A percentile compares a stretch with the other conserved stretches of the same genome.
phyloP scores from a whole-genome alignment of 2,329 filamentous ascomycete genomes.

The Fusarium longipes region DNA sequence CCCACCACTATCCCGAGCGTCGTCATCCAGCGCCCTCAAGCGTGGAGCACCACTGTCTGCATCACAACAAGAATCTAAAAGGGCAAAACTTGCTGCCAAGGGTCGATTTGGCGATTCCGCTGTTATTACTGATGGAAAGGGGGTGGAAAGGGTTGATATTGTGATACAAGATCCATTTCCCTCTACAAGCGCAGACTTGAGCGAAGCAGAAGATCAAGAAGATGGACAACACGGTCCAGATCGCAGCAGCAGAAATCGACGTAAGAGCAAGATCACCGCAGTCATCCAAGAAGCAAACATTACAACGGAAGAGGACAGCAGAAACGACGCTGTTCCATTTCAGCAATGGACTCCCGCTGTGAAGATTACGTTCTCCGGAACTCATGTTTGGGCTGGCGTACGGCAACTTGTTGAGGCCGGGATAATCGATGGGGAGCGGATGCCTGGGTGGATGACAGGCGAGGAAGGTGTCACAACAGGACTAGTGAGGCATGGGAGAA shows the following conservation, averaged over 20 bases:
- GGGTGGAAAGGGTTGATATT: slow-evolving; percentile 71
- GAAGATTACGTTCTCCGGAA: slow-evolving; percentile 76
- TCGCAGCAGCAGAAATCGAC: slow-evolving; percentile 27
- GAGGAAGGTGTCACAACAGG: slow-evolving; percentile 84
- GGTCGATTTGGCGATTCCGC: slow-evolving; percentile 77
- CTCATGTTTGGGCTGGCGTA: slow-evolving; percentile 84
- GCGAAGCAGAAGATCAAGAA: slow-evolving; percentile 44
- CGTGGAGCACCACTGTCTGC: slow-evolving; percentile 42
- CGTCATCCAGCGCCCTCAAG: slow-evolving; percentile 47
- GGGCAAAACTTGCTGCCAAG: slow-evolving; percentile 69
- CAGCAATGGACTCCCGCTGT: slow-evolving; percentile 55
- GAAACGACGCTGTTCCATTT: slow-evolving; percentile 43
- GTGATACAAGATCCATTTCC: slow-evolving; percentile 69
- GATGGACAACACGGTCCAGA: slow-evolving; percentile 25
- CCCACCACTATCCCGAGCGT: slow-evolving; percentile 56
- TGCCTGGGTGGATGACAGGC: slow-evolving; percentile 93
- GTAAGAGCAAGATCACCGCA: slow-evolving; percentile 53
- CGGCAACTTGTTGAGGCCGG: slow-evolving; percentile 81
- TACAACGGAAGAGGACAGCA: slow-evolving; percentile 37
- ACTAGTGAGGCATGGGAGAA: slow-evolving; percentile 73
- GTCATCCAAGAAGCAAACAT: slow-evolving; percentile 48
- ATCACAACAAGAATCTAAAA: slow-evolving; percentile 61
- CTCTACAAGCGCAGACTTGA: slow-evolving; percentile 21
- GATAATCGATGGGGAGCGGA: slow-evolving; percentile 77
- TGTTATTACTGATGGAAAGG: slow-evolving; percentile 66